Evolutionary conservation across 306 rosid species (phyloP).

Genomic region (Adenanthera pavonina): DNA sequence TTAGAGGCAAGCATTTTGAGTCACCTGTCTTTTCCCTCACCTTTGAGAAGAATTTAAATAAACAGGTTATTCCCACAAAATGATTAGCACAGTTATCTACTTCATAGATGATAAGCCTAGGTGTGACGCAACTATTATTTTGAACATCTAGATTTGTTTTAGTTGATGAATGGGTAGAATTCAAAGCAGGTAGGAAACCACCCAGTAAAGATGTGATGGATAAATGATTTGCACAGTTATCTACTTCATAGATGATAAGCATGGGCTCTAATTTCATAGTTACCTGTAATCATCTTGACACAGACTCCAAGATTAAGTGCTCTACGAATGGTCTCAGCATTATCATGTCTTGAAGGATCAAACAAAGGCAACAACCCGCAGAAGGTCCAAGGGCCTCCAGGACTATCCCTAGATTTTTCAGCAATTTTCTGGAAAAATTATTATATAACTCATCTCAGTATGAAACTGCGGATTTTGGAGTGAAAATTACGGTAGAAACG

Average conservation of each 20-base stretch:
- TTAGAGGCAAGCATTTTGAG: constrained; percentile 26
- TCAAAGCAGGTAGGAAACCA: neutral
- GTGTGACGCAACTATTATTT: neutral
- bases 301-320: constrained; percentile 90
- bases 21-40: neutral
- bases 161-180: neutral
- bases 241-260: neutral
- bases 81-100: neutral
- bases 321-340: constrained; percentile 89
- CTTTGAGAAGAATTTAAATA: neutral
- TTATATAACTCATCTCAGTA: constrained; percentile 29
- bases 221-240: neutral
- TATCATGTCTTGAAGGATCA: constrained; percentile 92
- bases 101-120: neutral
- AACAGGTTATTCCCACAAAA: neutral
- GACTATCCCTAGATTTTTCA: constrained; percentile 69
- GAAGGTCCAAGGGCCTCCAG: constrained; percentile 87
- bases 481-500: no score
- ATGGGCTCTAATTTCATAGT: neutral
- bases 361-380: constrained; percentile 87
- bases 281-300: constrained; percentile 95
- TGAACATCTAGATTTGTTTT: neutral
- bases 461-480: neutral
- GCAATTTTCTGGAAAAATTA: constrained; percentile 63
- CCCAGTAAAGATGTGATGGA: neutral